phyloP scores from a whole-genome alignment of 2,329 filamentous ascomycete species.

The Emmonsia crescens region DNA sequence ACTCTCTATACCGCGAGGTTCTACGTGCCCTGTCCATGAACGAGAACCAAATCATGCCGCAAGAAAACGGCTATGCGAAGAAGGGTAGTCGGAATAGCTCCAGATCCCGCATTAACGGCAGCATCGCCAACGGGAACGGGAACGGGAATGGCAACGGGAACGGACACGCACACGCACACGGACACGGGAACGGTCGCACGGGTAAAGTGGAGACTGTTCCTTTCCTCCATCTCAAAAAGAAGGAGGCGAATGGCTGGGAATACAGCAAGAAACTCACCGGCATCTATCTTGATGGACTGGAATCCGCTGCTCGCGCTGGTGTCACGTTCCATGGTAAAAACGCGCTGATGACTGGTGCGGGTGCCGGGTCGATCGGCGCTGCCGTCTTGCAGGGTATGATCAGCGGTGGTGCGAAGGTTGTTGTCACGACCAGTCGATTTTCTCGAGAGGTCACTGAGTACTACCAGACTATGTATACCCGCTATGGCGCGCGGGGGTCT shows the following conservation, averaged over 20 bases:
- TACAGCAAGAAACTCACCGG: slow-evolving; percentile 98
- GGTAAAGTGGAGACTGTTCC: slow-evolving; percentile 96
- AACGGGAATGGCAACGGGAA: neutral
- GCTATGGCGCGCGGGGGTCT: slow-evolving; percentile 84
- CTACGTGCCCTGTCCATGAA: slow-evolving; percentile 95
- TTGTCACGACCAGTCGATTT: slow-evolving; percentile 94
- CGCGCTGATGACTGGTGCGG: slow-evolving; percentile 94
- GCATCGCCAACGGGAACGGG: neutral
- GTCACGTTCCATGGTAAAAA: slow-evolving; percentile 92
- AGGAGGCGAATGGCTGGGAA: slow-evolving; percentile 89
- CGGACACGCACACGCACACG: too few relatives aligned
- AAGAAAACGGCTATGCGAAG: slow-evolving; percentile 58
- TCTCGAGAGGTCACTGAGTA: slow-evolving; percentile 97
- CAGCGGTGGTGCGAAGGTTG: slow-evolving; percentile 89
- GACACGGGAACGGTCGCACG: slow-evolving; percentile 16
- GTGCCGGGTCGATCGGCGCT: slow-evolving; percentile 93
- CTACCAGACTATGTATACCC: slow-evolving; percentile 97
- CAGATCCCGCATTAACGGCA: slow-evolving; percentile 6
- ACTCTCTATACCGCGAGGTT: slow-evolving; percentile 86
- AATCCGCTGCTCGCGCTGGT: slow-evolving; percentile 75
- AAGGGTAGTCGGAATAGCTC: slow-evolving; percentile 45
- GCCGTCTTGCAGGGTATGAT: slow-evolving; percentile 93
- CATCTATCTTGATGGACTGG: slow-evolving; percentile 81
- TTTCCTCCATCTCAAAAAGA: slow-evolving; percentile 96
- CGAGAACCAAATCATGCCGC: slow-evolving; percentile 89